These are phyloP conservation scores for Croton setiger DNA, from an alignment of 441 rosid genomes.

Conservation along the genomic window DNA sequence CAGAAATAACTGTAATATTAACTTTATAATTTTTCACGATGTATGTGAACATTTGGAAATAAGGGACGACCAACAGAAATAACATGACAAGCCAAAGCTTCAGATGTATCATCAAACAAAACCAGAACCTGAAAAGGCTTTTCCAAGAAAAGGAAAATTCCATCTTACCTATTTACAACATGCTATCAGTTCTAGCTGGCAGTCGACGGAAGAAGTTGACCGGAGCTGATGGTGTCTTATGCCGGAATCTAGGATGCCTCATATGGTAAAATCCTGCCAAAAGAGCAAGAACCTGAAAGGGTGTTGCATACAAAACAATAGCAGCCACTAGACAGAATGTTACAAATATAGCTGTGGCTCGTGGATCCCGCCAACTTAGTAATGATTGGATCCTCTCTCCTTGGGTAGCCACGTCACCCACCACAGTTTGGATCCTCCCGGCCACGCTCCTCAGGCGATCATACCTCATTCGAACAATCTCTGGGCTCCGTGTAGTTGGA, in stretches of 20 bases:
- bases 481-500: conserved; percentile 48
- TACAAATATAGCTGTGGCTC: conserved; percentile 72
- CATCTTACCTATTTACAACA: conserved; percentile 46
- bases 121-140: conserved; percentile 16
- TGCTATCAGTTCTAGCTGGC: conserved; percentile 74
- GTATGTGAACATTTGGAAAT: conserved; percentile 10
- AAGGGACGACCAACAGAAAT: conserved; percentile 7
- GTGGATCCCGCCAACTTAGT: conserved; percentile 90
- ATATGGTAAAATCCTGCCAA: conserved; percentile 54
- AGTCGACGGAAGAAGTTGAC: conserved; percentile 82
- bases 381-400: conserved; percentile 80
- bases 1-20: conserved; percentile 1
- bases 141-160: conserved; percentile 11
- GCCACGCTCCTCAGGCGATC: conserved; percentile 84
- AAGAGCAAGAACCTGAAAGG: conserved; percentile 67
- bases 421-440: conserved; percentile 75
- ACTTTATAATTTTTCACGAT: background rate
- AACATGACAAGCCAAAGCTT: conserved; percentile 8
- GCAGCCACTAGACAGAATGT: conserved; percentile 59
- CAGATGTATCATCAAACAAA: conserved; percentile 20
- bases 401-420: conserved; percentile 90
- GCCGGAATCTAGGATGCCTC: conserved; percentile 90
- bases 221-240: conserved; percentile 55
- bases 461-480: conserved; percentile 58
- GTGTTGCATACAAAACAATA: conserved; percentile 56